Conservation (phyloP, 73 alveolate species). For the Paramecium tetraurelia region DNA sequence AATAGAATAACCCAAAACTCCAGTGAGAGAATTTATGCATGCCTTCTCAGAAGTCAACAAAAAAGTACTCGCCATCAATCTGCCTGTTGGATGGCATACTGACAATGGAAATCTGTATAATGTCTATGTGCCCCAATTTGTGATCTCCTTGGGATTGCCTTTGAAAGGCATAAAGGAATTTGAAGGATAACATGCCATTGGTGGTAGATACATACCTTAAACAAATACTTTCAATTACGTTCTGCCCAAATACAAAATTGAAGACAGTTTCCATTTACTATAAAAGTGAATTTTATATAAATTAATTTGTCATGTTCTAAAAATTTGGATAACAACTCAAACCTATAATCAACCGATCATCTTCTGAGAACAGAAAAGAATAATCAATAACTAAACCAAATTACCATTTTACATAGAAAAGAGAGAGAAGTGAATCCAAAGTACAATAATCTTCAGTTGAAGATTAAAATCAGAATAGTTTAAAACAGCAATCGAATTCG, state of each 20-base stretch:
- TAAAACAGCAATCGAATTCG: neutral
- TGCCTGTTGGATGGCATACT: slow-evolving; percentile 35
- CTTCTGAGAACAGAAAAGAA: slow-evolving; percentile 13
- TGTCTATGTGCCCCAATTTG: neutral
- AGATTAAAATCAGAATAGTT: neutral
- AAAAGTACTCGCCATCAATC: neutral
- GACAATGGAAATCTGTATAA: slow-evolving; percentile 16
- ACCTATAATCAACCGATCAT: neutral
- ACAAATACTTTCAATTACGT: neutral
- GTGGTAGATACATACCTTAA: slow-evolving; percentile 12
- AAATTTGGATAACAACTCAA: slow-evolving; percentile 8
- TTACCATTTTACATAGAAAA: slow-evolving; percentile 10
- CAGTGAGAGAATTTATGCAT: slow-evolving; percentile 18
- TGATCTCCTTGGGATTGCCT: slow-evolving; percentile 32
- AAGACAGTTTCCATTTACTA: neutral
- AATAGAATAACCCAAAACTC: neutral
- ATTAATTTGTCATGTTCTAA: neutral
- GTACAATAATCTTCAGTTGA: neutral
- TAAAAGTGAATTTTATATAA: neutral
- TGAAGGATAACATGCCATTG: neutral
- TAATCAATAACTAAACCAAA: neutral
- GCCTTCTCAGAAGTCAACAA: neutral
- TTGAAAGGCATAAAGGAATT: neutral
- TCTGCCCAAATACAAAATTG: neutral
- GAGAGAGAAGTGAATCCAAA: slow-evolving; percentile 32